Base-by-base conservation (phyloP, 495 filamentous ascomycete genomes). In the Trichoderma erinaceum region DNA sequence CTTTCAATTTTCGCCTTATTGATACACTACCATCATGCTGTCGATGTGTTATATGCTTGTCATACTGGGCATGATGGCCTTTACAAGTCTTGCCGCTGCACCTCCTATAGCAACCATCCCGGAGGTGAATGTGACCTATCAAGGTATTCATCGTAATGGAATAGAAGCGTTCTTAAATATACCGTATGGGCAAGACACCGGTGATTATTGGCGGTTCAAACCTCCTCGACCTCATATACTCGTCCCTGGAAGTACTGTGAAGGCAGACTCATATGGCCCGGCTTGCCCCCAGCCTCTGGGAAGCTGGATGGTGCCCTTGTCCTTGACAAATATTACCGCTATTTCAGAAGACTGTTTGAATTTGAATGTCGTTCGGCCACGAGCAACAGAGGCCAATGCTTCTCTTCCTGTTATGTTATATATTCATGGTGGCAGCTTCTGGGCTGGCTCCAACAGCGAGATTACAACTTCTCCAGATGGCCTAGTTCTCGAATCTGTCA, bases 401-500 rank as follows among this genome's bases (percentile, higher is more conserved):
- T 12, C 4, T n/a, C 50, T 56, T n/a, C 79, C 84, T 21, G 84
- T 87, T 0, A 83, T 83, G 72, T 73, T 86, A 70, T 78, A 83
- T 82, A 75, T 84, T 70, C 78, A 80, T 63, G 80, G 80, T 7
- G 79, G 80, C 11, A 78, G 76, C 21, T 80, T 81, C 61, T 74
- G 72, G 0, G 72, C 73, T n/a, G 80, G 80, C 1, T 77, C 74
- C n/a, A 78, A 72, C 27, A 79, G 77, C 68, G 78, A 82, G 52
- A 63, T 74, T 1, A 79, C 78, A 2, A 56, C 21, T 0, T n/a
- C n/a, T 25, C 50, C 50, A 21, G 50, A 56, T 25, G 50, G 50
- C 3, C n/a, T 56, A 6, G 21, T 56, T 12, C 50, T 56, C 4
- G 50, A 56, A 25, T 56, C 50, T 1, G 21, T 56, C 50, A 56